A percentile compares a stretch with the other conserved stretches of the same genome.
These are phyloP conservation scores for Phylloporus sp. DNA, from an alignment of 768 basidiomycete species.

Conservation along the genomic window DNA sequence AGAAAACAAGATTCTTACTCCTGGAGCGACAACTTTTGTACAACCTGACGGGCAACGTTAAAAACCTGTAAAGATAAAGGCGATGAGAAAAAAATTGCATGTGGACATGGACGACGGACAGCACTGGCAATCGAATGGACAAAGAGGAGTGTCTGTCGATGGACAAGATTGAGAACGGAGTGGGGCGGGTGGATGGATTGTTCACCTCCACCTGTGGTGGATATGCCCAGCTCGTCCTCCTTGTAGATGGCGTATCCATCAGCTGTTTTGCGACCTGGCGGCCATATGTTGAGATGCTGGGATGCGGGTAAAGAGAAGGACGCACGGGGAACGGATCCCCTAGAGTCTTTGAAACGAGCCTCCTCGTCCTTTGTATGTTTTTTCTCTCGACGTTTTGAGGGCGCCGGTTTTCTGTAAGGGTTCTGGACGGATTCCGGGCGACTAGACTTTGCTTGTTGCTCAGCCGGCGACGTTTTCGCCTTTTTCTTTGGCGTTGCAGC, in stretches of 20 bases:
- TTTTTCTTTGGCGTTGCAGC: conserved; percentile 50
- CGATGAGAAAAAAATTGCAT: neutral
- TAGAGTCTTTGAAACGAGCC: conserved; percentile 65
- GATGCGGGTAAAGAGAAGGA: conserved; percentile 14
- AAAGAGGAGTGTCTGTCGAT: conserved; percentile 69
- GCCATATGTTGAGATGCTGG: conserved; percentile 14
- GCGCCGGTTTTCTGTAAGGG: conserved; percentile 42
- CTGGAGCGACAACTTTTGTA: too few species aligned
- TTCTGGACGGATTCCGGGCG: conserved; percentile 62
- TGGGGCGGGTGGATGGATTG: conserved; percentile 4
- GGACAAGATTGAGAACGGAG: conserved; percentile 20
- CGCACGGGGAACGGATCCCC: conserved; percentile 69
- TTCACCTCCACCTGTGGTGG: conserved; percentile 68
- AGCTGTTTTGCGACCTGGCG: conserved; percentile 67
- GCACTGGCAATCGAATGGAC: conserved; percentile 88
- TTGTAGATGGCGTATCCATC: conserved; percentile 80
- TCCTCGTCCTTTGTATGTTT: conserved; percentile 34
- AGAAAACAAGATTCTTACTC: too few species aligned
- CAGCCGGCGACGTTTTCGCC: conserved; percentile 1
- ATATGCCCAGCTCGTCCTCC: conserved; percentile 77
- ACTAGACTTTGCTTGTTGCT: conserved; percentile 1
- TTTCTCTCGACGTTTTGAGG: conserved; percentile 34
- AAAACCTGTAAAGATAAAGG: conserved; percentile 21
- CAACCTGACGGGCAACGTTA: too few species aligned
- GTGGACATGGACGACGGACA: conserved; percentile 48